Evolutionary conservation across 352 stramenopile species (phyloP).

Genomic region (Globisporangium abappressorium): DNA sequence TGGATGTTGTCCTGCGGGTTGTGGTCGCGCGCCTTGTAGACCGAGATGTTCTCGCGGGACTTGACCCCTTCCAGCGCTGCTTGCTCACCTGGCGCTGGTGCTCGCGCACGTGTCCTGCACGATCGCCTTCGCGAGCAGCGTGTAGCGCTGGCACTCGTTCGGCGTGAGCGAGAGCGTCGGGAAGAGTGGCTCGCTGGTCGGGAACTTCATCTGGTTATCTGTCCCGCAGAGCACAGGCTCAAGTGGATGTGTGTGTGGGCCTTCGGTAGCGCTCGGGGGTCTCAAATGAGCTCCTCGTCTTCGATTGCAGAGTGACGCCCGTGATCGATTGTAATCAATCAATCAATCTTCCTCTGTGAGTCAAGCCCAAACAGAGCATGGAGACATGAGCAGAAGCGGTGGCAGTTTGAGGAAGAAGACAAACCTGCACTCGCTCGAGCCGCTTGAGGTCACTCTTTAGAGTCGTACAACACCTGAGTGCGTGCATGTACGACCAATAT

Average conservation of each 20-base stretch:
- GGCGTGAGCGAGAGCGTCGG: slow-evolving; percentile 13
- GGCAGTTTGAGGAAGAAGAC: no score
- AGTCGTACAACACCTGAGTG: no score
- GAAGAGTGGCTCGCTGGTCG: slow-evolving; percentile 20
- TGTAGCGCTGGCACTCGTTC: slow-evolving; percentile 26
- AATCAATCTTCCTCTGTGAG: not conserved
- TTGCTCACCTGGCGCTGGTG: slow-evolving; percentile 17
- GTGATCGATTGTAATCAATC: not conserved
- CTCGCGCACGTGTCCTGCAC: slow-evolving; percentile 24
- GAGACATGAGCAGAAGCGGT: no score
- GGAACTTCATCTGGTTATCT: slow-evolving; percentile 17
- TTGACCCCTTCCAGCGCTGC: slow-evolving; percentile 44
- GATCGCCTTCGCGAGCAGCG: slow-evolving; percentile 25
- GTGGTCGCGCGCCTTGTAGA: slow-evolving; percentile 38
- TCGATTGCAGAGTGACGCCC: not conserved
- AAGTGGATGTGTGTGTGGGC: no score
- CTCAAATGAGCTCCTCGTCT: not conserved
- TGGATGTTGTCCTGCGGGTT: slow-evolving; percentile 17
- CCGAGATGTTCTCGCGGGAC: slow-evolving; percentile 34
- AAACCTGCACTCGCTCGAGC: no score
- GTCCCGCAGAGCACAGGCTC: no score
- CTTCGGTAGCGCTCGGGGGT: not conserved
- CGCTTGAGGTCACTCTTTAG: no score
- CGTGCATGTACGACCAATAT: no score
- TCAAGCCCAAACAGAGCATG: no score